Conservation (phyloP, 73 alveolate genomes). For the Uronychia binucleata region DNA sequence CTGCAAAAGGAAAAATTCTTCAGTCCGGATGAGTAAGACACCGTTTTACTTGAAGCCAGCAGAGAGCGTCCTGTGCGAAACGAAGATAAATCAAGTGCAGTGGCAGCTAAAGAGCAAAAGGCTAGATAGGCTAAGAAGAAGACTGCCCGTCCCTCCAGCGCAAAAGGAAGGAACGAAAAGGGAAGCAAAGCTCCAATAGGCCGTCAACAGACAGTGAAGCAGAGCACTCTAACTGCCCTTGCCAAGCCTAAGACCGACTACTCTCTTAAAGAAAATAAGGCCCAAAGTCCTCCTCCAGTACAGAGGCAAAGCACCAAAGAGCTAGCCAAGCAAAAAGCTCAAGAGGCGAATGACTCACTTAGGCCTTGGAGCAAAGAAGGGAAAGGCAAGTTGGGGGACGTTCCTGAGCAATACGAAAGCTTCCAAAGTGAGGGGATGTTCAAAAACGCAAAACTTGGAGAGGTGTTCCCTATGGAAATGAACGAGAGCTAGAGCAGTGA, state of each 20-base stretch:
- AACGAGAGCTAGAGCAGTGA: neutral
- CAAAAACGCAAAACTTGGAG: neutral
- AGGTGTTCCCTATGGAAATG: neutral
- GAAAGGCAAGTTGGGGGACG: too few relatives aligned
- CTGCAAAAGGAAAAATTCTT: too few relatives aligned
- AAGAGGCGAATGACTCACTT: neutral
- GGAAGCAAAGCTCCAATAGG: neutral
- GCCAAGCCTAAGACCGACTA: neutral
- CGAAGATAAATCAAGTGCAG: too few relatives aligned
- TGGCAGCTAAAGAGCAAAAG: too few relatives aligned
- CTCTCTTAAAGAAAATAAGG: neutral
- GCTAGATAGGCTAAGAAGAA: too few relatives aligned
- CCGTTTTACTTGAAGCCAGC: too few relatives aligned
- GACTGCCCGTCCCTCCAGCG: neutral
- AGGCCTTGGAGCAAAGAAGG: neutral
- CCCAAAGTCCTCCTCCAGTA: too few relatives aligned
- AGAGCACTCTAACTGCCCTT: neutral
- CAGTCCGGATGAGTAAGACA: too few relatives aligned
- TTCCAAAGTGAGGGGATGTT: neutral
- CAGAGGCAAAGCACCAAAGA: neutral
- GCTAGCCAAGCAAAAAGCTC: neutral
- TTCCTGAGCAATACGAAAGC: neutral
- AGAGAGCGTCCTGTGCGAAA: too few relatives aligned
- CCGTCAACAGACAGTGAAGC: neutral
- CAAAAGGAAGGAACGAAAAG: neutral